phyloP scores from a whole-genome alignment of 345 rosid genomes.

The Ailanthus altissimus region DNA sequence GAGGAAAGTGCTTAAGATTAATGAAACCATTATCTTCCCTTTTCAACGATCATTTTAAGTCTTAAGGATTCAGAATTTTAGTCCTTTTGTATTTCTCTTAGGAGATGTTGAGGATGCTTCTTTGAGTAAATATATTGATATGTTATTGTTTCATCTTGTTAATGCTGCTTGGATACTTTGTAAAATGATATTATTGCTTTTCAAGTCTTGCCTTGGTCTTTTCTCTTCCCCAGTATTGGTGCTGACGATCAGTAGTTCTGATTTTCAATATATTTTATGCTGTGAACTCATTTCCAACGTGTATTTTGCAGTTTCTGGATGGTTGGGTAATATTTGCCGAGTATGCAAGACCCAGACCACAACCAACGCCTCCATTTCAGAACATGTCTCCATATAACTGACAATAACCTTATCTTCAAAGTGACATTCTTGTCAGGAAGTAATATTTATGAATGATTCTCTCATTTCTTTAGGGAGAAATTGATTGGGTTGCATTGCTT shows the following conservation, averaged over 20 bases:
- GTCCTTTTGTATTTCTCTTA: background rate
- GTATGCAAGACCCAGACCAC: conserved; percentile 45
- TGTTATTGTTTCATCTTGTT: background rate
- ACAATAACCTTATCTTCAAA: background rate
- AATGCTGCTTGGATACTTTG: conserved; percentile 4
- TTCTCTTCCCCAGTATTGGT: background rate
- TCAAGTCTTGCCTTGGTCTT: background rate
- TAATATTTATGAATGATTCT: conserved; percentile 3
- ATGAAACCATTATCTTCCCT: background rate
- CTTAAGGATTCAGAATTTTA: background rate
- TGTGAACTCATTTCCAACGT: background rate
- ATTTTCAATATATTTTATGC: background rate
- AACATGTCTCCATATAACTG: conserved; percentile 12
- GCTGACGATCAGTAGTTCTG: background rate
- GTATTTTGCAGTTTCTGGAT: conserved; percentile 49
- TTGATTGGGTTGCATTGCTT: background rate
- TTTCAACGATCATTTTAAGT: background rate
- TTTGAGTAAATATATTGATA: background rate
- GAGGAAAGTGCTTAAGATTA: background rate
- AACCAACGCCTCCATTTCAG: conserved; percentile 16
- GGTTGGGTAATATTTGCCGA: conserved; percentile 68
- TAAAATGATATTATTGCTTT: background rate
- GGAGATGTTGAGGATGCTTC: background rate
- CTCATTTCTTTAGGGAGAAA: background rate
- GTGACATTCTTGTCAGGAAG: background rate